Base-by-base conservation (phyloP, 352 stramenopile genomes). In the Globisporangium splendens region DNA sequence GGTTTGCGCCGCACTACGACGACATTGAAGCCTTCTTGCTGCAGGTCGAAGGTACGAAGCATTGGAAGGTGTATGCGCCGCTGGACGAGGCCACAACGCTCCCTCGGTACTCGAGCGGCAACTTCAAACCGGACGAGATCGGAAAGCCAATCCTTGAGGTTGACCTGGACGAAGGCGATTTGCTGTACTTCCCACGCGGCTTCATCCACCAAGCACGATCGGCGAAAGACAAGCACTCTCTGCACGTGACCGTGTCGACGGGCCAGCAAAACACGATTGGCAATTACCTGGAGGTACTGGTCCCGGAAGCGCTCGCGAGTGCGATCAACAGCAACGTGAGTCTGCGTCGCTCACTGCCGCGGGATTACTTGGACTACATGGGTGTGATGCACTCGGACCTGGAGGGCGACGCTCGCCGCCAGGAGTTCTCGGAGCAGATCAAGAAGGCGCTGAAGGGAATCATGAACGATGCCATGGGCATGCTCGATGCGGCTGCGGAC, bases 1-100 rank as follows among this genome's bases (percentile, higher is more conserved):
- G 96, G 13, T 98, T 99, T 77, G 94, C 95, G n/a, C 95, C 96
- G 5, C 96, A 99, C 72, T 99, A 98, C 56, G 96, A 99, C 58
- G 94, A 99, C 62, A 97, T 98, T 62, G 95, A 98, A 66, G 95
- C 93, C 0, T 98, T 98, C 66, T 77, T 98, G 61, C 61, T 98
- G 24, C 95, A 99, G 65, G 63, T 75, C 3, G 91, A 98, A 77
- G 96, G 95, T 39, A 86, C 65, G 18, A 98, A 98, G 67, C 74
- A 92, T 62, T 98, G 95, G 94, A 96, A 95, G 55, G 77, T 97
- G 41, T 97, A 97, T 59, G 51, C 76, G 42, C 83, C 82, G 11
- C 54, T 88, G 46, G 70, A 75, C 21, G 77, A 86, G 0, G 66
- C 62, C 12, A 62, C 73, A 18, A 86, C 79, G 51, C 66, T 95